Conservation (phyloP, 495 filamentous ascomycete species). For the Penicillium arizonense region DNA sequence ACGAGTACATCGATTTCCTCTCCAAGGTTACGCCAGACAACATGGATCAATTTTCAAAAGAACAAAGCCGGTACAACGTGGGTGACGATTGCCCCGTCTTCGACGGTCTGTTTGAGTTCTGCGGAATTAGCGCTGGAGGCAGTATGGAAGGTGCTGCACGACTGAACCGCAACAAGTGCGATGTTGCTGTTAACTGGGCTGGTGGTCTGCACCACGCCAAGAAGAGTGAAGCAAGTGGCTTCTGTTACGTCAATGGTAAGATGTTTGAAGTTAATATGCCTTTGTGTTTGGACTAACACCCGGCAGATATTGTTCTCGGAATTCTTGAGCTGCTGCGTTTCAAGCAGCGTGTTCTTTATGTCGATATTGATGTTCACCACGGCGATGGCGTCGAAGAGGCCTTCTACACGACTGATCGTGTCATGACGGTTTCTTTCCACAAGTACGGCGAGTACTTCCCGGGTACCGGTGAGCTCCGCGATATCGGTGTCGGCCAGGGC, state of each 20-base stretch:
- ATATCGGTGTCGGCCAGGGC: conserved; percentile 88
- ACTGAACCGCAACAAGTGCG: conserved; percentile 89
- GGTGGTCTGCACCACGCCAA: conserved; percentile 97
- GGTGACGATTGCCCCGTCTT: conserved; percentile 98
- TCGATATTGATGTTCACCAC: conserved; percentile 98
- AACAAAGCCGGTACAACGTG: conserved; percentile 96
- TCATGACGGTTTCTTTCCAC: conserved; percentile 98
- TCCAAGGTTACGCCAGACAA: conserved; percentile 97
- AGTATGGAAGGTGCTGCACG: conserved; percentile 96
- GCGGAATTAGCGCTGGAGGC: conserved; percentile 93
- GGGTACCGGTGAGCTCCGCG: conserved; percentile 91
- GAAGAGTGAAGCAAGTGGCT: conserved; percentile 93
- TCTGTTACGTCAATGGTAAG: conserved; percentile 97
- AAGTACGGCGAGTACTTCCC: conserved; percentile 99
- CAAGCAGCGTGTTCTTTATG: conserved; percentile 91
- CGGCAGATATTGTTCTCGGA: conserved; percentile 87
- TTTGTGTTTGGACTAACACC: background rate
- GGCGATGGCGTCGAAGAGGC: conserved; percentile 98
- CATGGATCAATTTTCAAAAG: conserved; percentile 90
- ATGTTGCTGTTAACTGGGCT: conserved; percentile 97
- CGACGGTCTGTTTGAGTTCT: conserved; percentile 97
- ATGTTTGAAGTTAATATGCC: background rate
- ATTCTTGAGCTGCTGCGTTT: conserved; percentile 94
- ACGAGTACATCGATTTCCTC: conserved; percentile 98
- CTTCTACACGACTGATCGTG: conserved; percentile 95